phyloP scores from a whole-genome alignment of 768 basidiomycete genomes.

The Sarcodon sp. region DNA sequence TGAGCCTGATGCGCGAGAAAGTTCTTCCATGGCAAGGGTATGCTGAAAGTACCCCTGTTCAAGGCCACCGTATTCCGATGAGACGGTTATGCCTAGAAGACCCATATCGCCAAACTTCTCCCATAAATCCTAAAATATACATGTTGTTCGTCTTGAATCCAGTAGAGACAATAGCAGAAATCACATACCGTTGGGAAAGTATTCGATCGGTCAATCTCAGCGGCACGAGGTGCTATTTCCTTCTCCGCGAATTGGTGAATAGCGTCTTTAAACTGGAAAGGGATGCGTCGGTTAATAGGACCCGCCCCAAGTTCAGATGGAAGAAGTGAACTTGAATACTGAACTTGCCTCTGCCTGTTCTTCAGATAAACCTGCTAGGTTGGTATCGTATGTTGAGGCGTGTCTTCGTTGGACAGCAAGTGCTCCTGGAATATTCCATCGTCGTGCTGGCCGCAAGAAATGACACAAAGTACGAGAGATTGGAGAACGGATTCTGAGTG shows the following conservation, averaged over 20 bases:
- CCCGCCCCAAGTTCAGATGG: neutral
- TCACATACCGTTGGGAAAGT: slow-evolving; percentile 56
- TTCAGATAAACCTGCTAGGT: slow-evolving; percentile 65
- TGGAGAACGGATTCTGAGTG: too few relatives aligned
- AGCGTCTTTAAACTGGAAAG: slow-evolving; percentile 62
- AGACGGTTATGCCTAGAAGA: slow-evolving; percentile 76
- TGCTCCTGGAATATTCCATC: too few relatives aligned
- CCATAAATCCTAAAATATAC: slow-evolving; percentile 58
- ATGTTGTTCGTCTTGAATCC: neutral
- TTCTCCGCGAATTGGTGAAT: slow-evolving; percentile 69
- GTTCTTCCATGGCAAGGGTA: slow-evolving; percentile 88
- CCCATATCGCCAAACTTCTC: slow-evolving; percentile 89
- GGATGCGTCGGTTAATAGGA: neutral
- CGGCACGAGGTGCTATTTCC: slow-evolving; percentile 79
- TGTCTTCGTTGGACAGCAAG: slow-evolving; percentile 4
- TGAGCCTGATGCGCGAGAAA: slow-evolving; percentile 84
- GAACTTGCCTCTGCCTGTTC: slow-evolving; percentile 61
- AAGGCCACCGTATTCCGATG: slow-evolving; percentile 71
- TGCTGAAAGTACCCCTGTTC: slow-evolving; percentile 79
- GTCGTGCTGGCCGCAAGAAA: too few relatives aligned
- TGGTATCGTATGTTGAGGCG: slow-evolving; percentile 54
- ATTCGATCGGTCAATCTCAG: slow-evolving; percentile 78
- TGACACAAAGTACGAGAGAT: too few relatives aligned
- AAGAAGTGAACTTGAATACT: slow-evolving; percentile 9
- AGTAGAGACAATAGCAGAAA: neutral